Conservation (phyloP, 139 green algal genomes). For the Chlamydomonas eustigma region DNA sequence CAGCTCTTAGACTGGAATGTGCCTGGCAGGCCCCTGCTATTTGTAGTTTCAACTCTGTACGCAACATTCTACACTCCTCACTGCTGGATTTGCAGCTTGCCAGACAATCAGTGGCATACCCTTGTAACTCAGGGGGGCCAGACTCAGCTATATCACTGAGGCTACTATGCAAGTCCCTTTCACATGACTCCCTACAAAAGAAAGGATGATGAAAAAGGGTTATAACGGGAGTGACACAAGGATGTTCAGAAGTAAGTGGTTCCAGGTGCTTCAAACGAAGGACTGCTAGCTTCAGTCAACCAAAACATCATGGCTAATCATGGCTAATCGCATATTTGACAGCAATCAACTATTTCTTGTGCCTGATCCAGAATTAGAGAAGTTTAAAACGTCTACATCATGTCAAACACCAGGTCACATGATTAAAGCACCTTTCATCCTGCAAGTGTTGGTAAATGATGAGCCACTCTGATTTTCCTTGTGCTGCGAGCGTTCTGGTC, state of each 20-base stretch:
- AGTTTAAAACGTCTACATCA: background rate
- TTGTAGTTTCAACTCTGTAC: background rate
- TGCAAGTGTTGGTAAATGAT: conserved; percentile 13
- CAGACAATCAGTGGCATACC: conserved; percentile 6
- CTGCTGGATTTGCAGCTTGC: background rate
- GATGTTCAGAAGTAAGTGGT: background rate
- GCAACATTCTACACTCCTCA: conserved; percentile 1
- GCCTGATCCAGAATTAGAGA: background rate
- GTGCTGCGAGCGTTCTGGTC: background rate
- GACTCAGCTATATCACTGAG: background rate
- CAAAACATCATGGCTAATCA: no score
- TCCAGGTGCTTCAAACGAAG: no score
- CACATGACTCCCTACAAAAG: background rate
- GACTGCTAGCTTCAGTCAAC: no score
- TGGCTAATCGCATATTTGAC: no score
- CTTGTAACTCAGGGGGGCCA: background rate
- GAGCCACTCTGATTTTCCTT: conserved; percentile 10
- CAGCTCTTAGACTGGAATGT: background rate
- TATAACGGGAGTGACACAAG: background rate
- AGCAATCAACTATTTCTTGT: no score
- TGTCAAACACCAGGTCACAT: background rate
- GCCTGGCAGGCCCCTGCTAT: background rate
- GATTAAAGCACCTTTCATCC: conserved; percentile 11
- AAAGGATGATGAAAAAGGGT: background rate
- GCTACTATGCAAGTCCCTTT: background rate